Evolutionary conservation across 331 rosid species (phyloP), one percentile per base, ranked within the genome.

Genomic region (Malus hybrid): DNA sequence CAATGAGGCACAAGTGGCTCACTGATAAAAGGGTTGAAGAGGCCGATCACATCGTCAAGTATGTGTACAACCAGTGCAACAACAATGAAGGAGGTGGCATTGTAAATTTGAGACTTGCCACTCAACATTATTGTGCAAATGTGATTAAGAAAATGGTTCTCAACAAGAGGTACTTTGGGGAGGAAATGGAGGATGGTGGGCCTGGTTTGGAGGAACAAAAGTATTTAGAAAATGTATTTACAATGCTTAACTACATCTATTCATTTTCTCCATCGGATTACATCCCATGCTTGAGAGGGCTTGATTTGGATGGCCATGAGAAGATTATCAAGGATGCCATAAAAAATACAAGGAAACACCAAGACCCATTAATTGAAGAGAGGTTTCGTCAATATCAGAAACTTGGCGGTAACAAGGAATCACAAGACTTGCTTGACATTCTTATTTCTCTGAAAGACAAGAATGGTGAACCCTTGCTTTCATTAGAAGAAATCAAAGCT

Each of bases 381-480:
- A 84, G 87, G 48, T 64, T 80, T 10, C 79, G 56, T 50, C n/a
- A 83, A 27, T 3, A 39, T 56, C 28, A 80, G 86, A 20, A 20
- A 20, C 27, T 68, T 19, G 70, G 20, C 67, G 28, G 24, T 3
- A 61, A 80, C 3, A 29, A 64, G 68, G 13, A 31, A 7, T 20
- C 28, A 5, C 76, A 81, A 15, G 92, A 88, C 15, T 70, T 71
- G 74, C 73, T 87, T 22, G 91, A 85, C 39, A 55, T 85, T 75
- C 9, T 85, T 1, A 64, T 87, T 31, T 68, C 84, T 0, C 27
- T 83, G 0, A 71, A 74, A 62, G 89, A 81, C 65, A 12, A 16
- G 32, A 57, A 68, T 16, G 74, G 73, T 13, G 32, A 85, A 1
- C 65, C 90, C 12, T 14, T 76, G 8, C 56, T 88, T 39, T 77